Evolutionary conservation across 1,139 yeast species (phyloP), one percentile per base, ranked within the genome.

Genomic region (Magnusiomyces tetraspermus): DNA sequence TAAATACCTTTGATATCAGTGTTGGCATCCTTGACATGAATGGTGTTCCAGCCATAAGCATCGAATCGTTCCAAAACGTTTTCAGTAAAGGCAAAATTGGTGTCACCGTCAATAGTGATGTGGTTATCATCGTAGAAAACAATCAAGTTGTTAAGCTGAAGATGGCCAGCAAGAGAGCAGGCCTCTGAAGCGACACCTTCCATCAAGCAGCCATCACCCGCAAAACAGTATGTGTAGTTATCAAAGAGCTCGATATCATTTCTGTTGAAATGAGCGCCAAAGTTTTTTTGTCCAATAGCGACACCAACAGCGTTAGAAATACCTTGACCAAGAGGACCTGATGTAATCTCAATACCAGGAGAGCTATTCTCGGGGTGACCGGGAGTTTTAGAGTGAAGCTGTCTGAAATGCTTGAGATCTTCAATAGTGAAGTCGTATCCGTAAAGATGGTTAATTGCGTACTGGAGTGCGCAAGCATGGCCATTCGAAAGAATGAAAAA

Each of bases 301-400:
- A 94, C 70, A 75, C 99, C 99, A 64, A 92, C 96, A 53, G 97
- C 97, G 71, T 90, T 90, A 66, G 85, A 78, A 65, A 92, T 80
- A 82, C 99, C 99, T 76, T 92, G 99, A 70, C 99, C 99, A 66
- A 92, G 81, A 58, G 99, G 98, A 71, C 99, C 99, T 58, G 98
- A 90, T 71, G 98, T 90, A 67, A 90, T 96, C 70, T 94, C 98
- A 55, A 89, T 82, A 69, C 97, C 98, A 55, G 95, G 90, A 52
- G 76, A 67, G 57, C 74, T 77, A 57, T 72, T 76, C 76, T 92
- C 97, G 52, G 98, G 98, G 76, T 92, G 98, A 64, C 98, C 98
- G 52, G 98, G 98, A 60, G 96, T 85, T 75, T 83, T 84, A 60
- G 97, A 90, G 68, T 78, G 77, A 65, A 90, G 73, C 74, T 88